These are phyloP conservation scores for Haplographium delicatum DNA, from an alignment of 495 filamentous ascomycete genomes.

Conservation along the genomic window DNA sequence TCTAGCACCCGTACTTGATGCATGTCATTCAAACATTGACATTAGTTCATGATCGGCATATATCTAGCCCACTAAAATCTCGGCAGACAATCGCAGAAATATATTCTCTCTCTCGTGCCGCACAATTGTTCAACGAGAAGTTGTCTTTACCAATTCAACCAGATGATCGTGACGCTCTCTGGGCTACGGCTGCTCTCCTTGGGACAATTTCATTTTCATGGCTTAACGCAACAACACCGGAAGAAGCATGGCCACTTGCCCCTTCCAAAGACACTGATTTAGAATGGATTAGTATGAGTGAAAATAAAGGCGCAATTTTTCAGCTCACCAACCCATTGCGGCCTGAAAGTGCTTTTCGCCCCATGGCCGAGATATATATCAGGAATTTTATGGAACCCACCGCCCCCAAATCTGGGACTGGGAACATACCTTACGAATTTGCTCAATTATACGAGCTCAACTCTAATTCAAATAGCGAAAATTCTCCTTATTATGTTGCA, in stretches of 20 bases:
- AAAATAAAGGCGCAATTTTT: slow-evolving; percentile 33
- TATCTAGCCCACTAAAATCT: slow-evolving; percentile 16
- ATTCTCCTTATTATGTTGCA: slow-evolving; percentile 5
- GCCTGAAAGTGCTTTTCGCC: slow-evolving; percentile 30
- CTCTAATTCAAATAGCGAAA: not conserved
- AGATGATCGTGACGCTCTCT: slow-evolving; percentile 33
- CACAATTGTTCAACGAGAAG: slow-evolving; percentile 31
- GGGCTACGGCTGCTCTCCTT: slow-evolving; percentile 33
- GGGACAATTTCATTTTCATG: slow-evolving; percentile 30
- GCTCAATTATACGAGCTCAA: not conserved
- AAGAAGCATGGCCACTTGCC: slow-evolving; percentile 38
- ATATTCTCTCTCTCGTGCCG: slow-evolving; percentile 34
- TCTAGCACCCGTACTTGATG: slow-evolving; percentile 29
- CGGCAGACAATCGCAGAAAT: slow-evolving; percentile 19
- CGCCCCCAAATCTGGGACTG: not conserved
- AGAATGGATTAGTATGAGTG: slow-evolving; percentile 34
- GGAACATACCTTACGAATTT: not conserved
- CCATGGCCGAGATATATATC: slow-evolving; percentile 18
- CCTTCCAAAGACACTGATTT: slow-evolving; percentile 25
- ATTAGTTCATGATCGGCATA: slow-evolving; percentile 33
- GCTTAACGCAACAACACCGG: slow-evolving; percentile 26
- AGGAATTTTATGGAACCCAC: slow-evolving; percentile 15
- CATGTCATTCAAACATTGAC: slow-evolving; percentile 35
- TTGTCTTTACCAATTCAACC: slow-evolving; percentile 27
- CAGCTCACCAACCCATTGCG: slow-evolving; percentile 31